Base-by-base conservation (phyloP, 495 filamentous ascomycete species). In the Apiosordaria backusii region DNA sequence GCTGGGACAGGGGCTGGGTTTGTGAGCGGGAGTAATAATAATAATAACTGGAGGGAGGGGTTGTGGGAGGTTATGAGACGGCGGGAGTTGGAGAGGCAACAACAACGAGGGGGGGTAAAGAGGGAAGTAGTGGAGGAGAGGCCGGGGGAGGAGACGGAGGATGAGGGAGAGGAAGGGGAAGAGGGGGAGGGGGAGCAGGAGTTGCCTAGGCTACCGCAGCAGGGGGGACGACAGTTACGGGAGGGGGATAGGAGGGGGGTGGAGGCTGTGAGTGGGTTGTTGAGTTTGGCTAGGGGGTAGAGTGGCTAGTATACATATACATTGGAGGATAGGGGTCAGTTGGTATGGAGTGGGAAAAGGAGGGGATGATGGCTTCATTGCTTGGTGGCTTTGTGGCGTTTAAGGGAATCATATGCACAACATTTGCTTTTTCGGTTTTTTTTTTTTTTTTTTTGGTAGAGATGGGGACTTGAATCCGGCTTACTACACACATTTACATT, bases 211-310 rank as follows among this genome's bases (percentile, higher is more conserved):
- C 9, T 59, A 5, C 57, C 23, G 57, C 5, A n/a, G n/a, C n/a
- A n/a, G n/a, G n/a, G n/a, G n/a, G n/a, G n/a, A n/a, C n/a, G n/a
- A n/a, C n/a, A n/a, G n/a, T n/a, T n/a, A n/a, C n/a, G n/a, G 57
- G 16, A 59, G 57, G 24, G 57, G 23, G 65, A 65, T 23, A 68
- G 63, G 24, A 55, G 61, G 22, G 35, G 54, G 22, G 71, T 69
- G 16, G 76, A 71, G 3, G 75, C 74, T 4, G 75, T 73, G 6
- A 76, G 72, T 35, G 77, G 73, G 13, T 21, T 79, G 60, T 61
- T 79, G n/a, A 75, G 76, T 52, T 66, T 79, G 29, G 69, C 73
- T 16, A 67, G 71, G 27, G 62, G 71, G 21, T 73, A 70, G 65
- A 62, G 21, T 55, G 60, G 57, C 25, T 40, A 55, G 50, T 62